These are phyloP conservation scores for Rhizoctonia solani DNA, from an alignment of 1,284 basidiomycete genomes.

Conservation along the genomic window DNA sequence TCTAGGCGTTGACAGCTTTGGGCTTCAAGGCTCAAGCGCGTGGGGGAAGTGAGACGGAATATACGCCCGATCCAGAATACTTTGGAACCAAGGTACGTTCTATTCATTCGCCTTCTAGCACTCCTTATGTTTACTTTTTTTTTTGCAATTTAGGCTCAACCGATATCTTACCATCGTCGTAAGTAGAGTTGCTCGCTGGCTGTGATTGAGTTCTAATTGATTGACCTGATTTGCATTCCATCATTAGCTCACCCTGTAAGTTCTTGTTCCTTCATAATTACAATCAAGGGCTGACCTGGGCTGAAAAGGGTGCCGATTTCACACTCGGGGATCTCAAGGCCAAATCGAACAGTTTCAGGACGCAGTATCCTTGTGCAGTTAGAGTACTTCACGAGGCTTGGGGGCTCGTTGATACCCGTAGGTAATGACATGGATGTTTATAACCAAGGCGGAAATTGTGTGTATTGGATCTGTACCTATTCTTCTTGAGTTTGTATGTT, in stretches of 20 bases:
- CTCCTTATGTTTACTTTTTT: background rate
- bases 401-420: conserved; percentile 3
- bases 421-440: background rate
- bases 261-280: background rate
- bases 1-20: conserved; percentile 2
- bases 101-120: background rate
- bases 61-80: conserved; percentile 7
- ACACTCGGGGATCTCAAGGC: conserved; percentile 27
- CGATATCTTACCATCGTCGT: conserved; percentile 25
- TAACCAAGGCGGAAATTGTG: background rate
- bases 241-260: background rate
- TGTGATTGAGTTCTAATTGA: background rate
- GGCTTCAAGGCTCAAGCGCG: conserved; percentile 20
- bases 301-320: conserved; percentile 13
- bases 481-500: background rate
- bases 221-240: background rate
- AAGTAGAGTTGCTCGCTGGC: background rate
- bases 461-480: background rate
- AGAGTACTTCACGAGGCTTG: conserved; percentile 21
- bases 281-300: background rate
- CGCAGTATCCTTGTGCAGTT: conserved; percentile 8
- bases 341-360: conserved; percentile 13
- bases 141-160: background rate
- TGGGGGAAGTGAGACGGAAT: conserved; percentile 21
- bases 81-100: conserved; percentile 1